Evolutionary conservation across 2,329 filamentous ascomycete species (phyloP).

Genomic region (Didymosphaeria variabile): DNA sequence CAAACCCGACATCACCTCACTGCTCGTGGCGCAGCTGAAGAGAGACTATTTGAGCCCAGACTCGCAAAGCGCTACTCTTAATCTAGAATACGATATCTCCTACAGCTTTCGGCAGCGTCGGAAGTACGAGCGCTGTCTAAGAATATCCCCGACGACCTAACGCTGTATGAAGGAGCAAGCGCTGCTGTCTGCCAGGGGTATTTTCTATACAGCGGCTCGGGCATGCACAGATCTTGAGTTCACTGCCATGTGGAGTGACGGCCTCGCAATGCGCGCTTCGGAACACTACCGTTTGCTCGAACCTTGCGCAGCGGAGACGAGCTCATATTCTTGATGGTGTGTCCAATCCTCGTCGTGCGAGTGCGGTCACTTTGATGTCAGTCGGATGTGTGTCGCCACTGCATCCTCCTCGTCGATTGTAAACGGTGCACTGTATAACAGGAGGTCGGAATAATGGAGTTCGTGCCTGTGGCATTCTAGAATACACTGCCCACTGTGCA

Average conservation of each 20-base stretch:
- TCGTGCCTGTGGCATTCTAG: not conserved
- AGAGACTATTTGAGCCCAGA: not conserved
- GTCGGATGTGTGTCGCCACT: not conserved
- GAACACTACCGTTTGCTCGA: not conserved
- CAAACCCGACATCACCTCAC: not conserved
- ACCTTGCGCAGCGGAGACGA: not conserved
- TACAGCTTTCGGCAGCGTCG: not conserved
- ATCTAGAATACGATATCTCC: not conserved
- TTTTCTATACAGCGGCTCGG: not conserved
- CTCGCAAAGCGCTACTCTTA: not conserved
- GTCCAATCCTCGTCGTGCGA: not conserved
- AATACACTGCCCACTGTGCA: conserved; percentile 4
- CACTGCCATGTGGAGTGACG: conserved; percentile 1
- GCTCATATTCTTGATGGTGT: not conserved
- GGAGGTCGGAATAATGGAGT: not conserved
- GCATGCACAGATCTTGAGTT: conserved; percentile 7
- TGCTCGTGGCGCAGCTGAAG: not conserved
- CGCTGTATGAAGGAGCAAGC: not conserved
- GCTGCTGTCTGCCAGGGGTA: not conserved
- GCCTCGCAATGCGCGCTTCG: not conserved
- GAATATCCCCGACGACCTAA: conserved; percentile 2
- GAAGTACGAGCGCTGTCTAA: not conserved
- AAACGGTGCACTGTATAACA: not conserved
- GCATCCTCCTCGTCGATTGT: not conserved
- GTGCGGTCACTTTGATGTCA: not conserved